Percentiles rank a stretch among this genome's conserved stretches.
Conservation (phyloP, 2,329 filamentous ascomycete genomes). For the Penicillium sp. region DNA sequence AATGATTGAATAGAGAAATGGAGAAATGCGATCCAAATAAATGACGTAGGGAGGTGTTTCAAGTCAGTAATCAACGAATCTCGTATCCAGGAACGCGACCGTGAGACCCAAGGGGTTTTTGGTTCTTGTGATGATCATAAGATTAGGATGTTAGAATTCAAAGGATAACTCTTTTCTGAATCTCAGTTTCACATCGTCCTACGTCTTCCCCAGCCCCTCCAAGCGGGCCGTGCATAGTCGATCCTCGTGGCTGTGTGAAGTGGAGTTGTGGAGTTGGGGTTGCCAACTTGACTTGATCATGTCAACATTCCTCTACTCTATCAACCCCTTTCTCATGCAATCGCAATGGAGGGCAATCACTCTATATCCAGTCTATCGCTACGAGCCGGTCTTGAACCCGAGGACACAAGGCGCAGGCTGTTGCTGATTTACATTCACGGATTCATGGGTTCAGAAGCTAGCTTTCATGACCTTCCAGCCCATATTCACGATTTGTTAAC, state of each 20-base stretch:
- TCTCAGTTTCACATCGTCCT: neutral
- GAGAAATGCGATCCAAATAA: neutral
- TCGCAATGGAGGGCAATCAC: slow-evolving; percentile 8
- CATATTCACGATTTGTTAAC: slow-evolving; percentile 75
- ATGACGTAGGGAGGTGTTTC: neutral
- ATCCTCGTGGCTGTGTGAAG: slow-evolving; percentile 12
- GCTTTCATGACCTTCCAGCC: slow-evolving; percentile 80
- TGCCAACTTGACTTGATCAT: slow-evolving; percentile 9
- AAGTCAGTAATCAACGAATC: neutral
- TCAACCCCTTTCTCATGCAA: neutral
- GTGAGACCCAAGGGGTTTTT: neutral
- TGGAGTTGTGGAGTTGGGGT: slow-evolving; percentile 2
- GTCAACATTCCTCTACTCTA: neutral
- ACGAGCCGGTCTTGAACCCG: neutral
- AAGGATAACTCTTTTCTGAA: neutral
- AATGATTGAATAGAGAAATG: no score
- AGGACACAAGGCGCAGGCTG: slow-evolving; percentile 46
- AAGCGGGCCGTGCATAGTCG: slow-evolving; percentile 14
- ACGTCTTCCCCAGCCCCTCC: neutral
- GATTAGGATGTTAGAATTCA: neutral
- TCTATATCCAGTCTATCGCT: slow-evolving; percentile 15
- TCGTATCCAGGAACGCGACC: neutral
- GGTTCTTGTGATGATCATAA: neutral
- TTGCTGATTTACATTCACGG: slow-evolving; percentile 83
- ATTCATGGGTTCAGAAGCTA: slow-evolving; percentile 82